Evolutionary conservation across 2,329 filamentous ascomycete species (phyloP).

Genomic region (Colletotrichum sp.): DNA sequence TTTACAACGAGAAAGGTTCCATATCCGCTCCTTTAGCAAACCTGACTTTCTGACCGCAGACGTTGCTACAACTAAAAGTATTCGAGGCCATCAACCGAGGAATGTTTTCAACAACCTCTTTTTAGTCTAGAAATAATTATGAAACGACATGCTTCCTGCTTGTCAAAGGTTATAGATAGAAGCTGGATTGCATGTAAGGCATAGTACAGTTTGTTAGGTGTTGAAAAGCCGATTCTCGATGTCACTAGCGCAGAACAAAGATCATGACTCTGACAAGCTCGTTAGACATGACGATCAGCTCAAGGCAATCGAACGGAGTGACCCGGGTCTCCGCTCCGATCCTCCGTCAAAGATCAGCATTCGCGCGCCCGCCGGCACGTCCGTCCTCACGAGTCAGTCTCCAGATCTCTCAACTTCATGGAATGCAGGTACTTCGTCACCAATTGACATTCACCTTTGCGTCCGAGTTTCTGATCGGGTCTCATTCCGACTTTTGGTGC

Average conservation of each 20-base stretch:
- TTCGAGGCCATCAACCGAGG: background rate
- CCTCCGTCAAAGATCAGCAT: background rate
- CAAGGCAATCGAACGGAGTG: background rate
- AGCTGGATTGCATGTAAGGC: background rate
- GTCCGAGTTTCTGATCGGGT: background rate
- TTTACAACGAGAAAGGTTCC: background rate
- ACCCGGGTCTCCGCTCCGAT: background rate
- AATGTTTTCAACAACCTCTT: background rate
- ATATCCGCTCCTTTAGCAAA: background rate
- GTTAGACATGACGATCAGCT: background rate
- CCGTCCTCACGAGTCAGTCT: background rate
- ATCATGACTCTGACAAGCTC: background rate
- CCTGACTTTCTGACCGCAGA: background rate
- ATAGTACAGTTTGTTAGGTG: too few relatives aligned
- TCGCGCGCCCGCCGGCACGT: background rate
- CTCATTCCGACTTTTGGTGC: background rate
- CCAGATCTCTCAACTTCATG: background rate
- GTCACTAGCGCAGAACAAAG: background rate
- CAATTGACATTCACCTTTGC: background rate
- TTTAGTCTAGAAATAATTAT: accelerated
- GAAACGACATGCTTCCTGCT: accelerated
- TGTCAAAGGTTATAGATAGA: background rate
- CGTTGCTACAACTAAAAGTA: background rate
- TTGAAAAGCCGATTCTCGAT: background rate
- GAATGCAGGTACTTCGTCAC: background rate